Base-by-base conservation (phyloP, 352 stramenopile species). In the Phytophthora hibernalis region DNA sequence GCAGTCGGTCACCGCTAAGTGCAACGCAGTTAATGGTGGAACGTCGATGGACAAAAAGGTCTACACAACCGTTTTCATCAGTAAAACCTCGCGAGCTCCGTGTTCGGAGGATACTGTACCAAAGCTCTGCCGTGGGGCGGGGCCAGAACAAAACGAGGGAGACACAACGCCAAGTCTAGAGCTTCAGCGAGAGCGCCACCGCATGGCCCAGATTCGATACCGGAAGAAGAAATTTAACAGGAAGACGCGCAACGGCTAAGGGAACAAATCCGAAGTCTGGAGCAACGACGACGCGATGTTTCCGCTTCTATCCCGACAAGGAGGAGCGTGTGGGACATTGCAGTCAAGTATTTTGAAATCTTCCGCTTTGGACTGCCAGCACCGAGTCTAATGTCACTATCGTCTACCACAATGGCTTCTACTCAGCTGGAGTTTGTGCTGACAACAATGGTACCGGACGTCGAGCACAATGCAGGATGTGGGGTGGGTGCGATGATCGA, bases 141-240 rank as follows among this genome's bases (percentile, higher is more conserved):
- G 5, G 24, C 3, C 24, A 28, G 24, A 28, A 28, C 24, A 28
- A 38, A 38, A 15, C 5, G 31, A 16, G 10, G 4, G 13, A 11
- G 31, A 13, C 31, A 38, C 13, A 38, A 10, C 3, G 0, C 1
- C 31, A 1, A 38, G 31, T 38, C 1, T 3, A 38, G 43, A 54
- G 15, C 43, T 6, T 28, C 55, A 55, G 30, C 55, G 44, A 10
- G 31, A 63, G 18, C 31, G 48, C 5, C 55, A 43, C 40, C 55
- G 55, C 20, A 48, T 55, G 43, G 24, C 43, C 11, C 55, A 63
- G 44, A 48, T 55, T 15, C 55, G 55, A 8, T 63, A 63, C 42
- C 26, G 55, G 16, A 48, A 63, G 55, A 63, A 49, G 43, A 55
- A 54, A 12, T 21, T 40, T 10, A 5, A 38, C 4, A 63, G 11